Percentiles rank a stretch among this genome's conserved stretches.
Evolutionary conservation across 129 eudicot genomes (phyloP).

Genomic region (carrot (Daucus carota)): DNA sequence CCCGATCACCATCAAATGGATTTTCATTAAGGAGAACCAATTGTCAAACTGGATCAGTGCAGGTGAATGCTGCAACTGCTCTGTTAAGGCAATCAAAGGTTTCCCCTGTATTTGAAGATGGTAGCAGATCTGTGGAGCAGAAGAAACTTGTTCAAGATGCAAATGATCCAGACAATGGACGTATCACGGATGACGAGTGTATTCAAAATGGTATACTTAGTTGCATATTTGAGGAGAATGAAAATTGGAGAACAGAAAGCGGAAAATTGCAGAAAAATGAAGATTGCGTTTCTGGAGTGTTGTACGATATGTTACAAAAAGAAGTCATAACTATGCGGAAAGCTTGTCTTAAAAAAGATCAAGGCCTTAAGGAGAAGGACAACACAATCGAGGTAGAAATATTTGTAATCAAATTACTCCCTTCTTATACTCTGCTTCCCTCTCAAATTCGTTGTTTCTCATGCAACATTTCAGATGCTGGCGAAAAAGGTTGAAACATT

Average conservation of each 20-base stretch:
- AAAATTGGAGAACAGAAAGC: conserved; percentile 11
- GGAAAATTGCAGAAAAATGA: conserved; percentile 29
- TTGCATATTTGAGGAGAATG: conserved; percentile 17
- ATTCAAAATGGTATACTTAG: conserved; percentile 22
- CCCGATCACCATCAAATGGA: conserved; percentile 61
- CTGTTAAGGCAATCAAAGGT: conserved; percentile 16
- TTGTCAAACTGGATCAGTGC: conserved; percentile 21
- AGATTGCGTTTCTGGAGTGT: conserved; percentile 68
- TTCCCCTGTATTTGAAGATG: conserved; percentile 40
- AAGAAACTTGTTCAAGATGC: conserved; percentile 16
- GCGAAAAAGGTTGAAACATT: conserved; percentile 74
- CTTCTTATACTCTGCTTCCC: not conserved
- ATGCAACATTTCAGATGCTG: conserved; percentile 45
- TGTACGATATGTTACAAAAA: conserved; percentile 89
- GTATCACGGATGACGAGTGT: conserved; percentile 17
- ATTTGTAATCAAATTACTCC: not conserved
- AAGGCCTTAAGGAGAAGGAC: conserved; percentile 66
- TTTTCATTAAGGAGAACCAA: conserved; percentile 32
- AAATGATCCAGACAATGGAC: conserved; percentile 20
- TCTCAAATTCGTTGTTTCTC: conserved; percentile 1
- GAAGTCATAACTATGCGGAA: conserved; percentile 67
- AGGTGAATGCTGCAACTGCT: conserved; percentile 15
- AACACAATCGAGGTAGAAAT: conserved; percentile 73
- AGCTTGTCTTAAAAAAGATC: conserved; percentile 76
- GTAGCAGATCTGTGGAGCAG: conserved; percentile 32